Evolutionary conservation across 2,329 filamentous ascomycete species (phyloP).

Genomic region (Fusarium heterosporum): DNA sequence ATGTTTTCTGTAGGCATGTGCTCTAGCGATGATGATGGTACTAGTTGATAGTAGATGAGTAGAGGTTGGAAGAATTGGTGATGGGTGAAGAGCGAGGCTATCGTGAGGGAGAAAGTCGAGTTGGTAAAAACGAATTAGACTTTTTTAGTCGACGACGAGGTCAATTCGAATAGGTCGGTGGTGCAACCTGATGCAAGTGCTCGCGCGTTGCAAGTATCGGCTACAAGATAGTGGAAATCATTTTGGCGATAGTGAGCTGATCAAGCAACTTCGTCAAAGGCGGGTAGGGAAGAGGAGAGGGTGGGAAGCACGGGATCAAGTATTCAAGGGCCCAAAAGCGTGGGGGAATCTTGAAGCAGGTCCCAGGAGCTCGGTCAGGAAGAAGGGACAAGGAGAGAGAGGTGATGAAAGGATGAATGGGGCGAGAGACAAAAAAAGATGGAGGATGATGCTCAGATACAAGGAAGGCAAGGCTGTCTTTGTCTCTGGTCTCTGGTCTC

Average conservation of each 20-base stretch:
- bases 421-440: conserved; percentile 37
- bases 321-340: conserved; percentile 25
- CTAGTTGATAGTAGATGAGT: background rate
- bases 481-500: background rate
- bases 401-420: conserved; percentile 29
- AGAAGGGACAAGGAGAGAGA: conserved; percentile 40
- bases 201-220: conserved; percentile 40
- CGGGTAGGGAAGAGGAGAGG: background rate
- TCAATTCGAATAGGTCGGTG: conserved; percentile 28
- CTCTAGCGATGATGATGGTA: background rate
- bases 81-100: conserved; percentile 19
- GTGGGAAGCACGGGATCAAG: conserved; percentile 42
- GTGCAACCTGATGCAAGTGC: conserved; percentile 39
- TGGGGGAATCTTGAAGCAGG: conserved; percentile 39
- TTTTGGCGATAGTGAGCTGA: conserved; percentile 44
- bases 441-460: conserved; percentile 35
- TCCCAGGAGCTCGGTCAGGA: conserved; percentile 43
- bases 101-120: conserved; percentile 13
- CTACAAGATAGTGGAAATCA: conserved; percentile 44
- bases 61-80: conserved; percentile 8
- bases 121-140: conserved; percentile 10
- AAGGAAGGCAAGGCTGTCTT: conserved; percentile 27
- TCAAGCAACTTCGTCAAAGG: conserved; percentile 42
- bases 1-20: conserved; percentile 28
- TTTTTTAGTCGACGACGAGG: conserved; percentile 11